These are phyloP conservation scores for Neofusicoccum sp. DNA, from an alignment of 2,329 filamentous ascomycete genomes.

Conservation along the genomic window DNA sequence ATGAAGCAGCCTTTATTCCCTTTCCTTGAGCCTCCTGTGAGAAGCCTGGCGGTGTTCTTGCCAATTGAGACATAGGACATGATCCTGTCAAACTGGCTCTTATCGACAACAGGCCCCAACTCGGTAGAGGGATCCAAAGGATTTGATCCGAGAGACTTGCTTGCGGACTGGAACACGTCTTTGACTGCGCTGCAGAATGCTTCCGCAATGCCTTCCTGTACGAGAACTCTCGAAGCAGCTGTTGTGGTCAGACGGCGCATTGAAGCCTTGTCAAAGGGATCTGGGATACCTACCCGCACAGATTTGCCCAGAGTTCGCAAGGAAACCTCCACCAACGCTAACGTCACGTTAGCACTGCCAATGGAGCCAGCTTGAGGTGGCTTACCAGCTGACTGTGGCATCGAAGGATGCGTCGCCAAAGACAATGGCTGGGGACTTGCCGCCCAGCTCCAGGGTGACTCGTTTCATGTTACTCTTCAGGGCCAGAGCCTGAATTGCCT, in stretches of 20 bases:
- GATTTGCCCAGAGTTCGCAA: slow-evolving; percentile 90
- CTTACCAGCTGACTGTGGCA: slow-evolving; percentile 62
- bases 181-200: slow-evolving; percentile 67
- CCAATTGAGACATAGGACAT: slow-evolving; percentile 49
- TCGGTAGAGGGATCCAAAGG: slow-evolving; percentile 65
- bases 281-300: slow-evolving; percentile 57
- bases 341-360: slow-evolving; percentile 92
- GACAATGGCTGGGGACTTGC: slow-evolving; percentile 80
- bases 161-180: slow-evolving; percentile 65
- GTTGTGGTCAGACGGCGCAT: slow-evolving; percentile 23
- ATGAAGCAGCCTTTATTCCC: slow-evolving; percentile 75
- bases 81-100: not conserved
- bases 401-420: slow-evolving; percentile 78
- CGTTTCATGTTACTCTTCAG: slow-evolving; percentile 75
- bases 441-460: slow-evolving; percentile 88
- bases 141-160: slow-evolving; percentile 87
- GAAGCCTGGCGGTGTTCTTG: slow-evolving; percentile 70
- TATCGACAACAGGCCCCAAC: slow-evolving; percentile 55
- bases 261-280: slow-evolving; percentile 40
- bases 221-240: slow-evolving; percentile 61
- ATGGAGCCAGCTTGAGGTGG: slow-evolving; percentile 61
- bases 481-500: slow-evolving; percentile 76
- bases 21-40: slow-evolving; percentile 67
- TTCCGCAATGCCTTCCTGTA: slow-evolving; percentile 70
- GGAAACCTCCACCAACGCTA: slow-evolving; percentile 87